Evolutionary conservation across 352 stramenopile genomes (phyloP).

Genomic region (Phytophthora aleatoria): DNA sequence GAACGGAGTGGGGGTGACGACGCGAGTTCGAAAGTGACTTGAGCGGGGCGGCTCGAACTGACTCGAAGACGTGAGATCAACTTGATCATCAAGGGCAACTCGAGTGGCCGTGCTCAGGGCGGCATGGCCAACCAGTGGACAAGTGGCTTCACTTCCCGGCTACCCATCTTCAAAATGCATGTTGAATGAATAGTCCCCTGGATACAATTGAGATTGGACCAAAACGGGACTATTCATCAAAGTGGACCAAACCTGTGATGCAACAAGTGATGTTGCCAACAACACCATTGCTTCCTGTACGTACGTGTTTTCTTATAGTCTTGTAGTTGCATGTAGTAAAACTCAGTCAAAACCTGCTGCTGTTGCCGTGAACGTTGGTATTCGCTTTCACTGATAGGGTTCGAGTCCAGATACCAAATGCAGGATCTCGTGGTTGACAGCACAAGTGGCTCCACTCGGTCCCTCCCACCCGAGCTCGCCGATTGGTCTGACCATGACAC

Average conservation of each 20-base stretch:
- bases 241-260: no score
- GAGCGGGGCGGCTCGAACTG: background rate
- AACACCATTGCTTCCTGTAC: no score
- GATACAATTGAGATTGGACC: background rate
- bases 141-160: conserved; percentile 19
- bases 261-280: no score
- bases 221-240: background rate
- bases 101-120: conserved; percentile 21
- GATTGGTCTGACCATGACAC: no score
- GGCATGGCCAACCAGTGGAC: background rate
- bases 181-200: conserved; percentile 16
- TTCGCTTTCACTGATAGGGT: no score
- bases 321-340: no score
- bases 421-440: conserved; percentile 18
- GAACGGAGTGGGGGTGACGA: conserved; percentile 17
- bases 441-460: background rate
- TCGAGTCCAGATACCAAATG: no score
- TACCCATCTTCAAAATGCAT: background rate
- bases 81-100: conserved; percentile 1
- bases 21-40: conserved; percentile 19
- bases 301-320: no score
- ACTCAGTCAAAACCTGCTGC: no score
- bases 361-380: no score
- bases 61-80: background rate
- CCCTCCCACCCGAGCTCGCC: no score